Evolutionary conservation across 805 yeast genomes (phyloP), one percentile per base, ranked within the genome.

Genomic region (Candida silvicultrix): DNA sequence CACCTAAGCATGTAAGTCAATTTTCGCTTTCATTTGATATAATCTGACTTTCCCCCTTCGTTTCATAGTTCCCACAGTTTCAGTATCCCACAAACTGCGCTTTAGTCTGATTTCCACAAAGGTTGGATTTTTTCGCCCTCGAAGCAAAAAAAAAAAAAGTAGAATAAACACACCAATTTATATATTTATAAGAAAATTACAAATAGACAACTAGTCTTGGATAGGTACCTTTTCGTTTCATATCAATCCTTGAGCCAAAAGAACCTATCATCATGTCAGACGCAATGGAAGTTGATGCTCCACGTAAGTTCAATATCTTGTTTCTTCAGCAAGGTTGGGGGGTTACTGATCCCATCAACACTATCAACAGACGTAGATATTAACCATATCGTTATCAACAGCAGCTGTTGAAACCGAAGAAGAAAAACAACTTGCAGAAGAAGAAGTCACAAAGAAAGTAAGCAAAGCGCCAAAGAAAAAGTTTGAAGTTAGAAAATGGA

Each of bases 401-500:
- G 35, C 44, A 18, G 20, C 41, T 12, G 40, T 2, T 12, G 44
- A 42, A 20, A 12, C 5, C 31, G 45, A 44, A 20, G 43, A 34
- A 11, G 44, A 35, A 32, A 9, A 20, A 28, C 23, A 41, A 37
- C 22, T 45, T 31, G 42, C 22, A 22, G 37, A 37, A 29, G 38
- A 45, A 45, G 51, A 49, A 43, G 41, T 38, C 21, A 20, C 47
- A 38, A 41, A 47, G 35, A 38, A 37, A 44, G 48, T 50, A 12
- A 40, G 50, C 35, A 62, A 56, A 42, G 43, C 59, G 48, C 63
- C 64, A 49, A 80, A 84, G 69, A 85, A 84, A 64, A 76, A 87
- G 57, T 90, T 94, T 58, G 97, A 92, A 63, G 90, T 94, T 37
- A 87, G 89, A 63, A 94, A 90, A 71, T 92, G 99, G 98, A 89